Conservation (phyloP, 176 grass and related monocot species). For the Tuctoria greenei region DNA sequence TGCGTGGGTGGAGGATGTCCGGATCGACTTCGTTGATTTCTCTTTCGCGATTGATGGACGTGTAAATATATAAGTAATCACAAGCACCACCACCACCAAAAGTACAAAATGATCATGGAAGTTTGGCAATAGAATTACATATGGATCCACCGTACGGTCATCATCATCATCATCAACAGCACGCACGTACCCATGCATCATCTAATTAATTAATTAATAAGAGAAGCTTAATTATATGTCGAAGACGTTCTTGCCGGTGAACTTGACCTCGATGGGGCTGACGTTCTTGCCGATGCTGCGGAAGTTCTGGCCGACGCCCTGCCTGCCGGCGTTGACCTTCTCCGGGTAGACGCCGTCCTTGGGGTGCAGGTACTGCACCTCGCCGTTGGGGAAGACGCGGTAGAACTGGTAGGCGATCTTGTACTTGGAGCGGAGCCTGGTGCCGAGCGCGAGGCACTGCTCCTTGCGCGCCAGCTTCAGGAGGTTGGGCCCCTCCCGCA, state of each 20-base stretch:
- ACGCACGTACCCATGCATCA: background rate
- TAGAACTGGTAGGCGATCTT: conserved; percentile 99
- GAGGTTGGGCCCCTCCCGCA: conserved; percentile 91
- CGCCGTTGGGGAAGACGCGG: conserved; percentile 95
- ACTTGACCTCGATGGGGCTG: conserved; percentile 97
- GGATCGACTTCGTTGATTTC: too few relatives aligned
- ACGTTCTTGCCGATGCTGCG: conserved; percentile 91
- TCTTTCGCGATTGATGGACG: too few relatives aligned
- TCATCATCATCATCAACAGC: background rate
- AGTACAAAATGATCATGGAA: conserved; percentile 26
- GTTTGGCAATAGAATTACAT: conserved; percentile 41
- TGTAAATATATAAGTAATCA: conserved; percentile 26
- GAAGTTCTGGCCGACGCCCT: conserved; percentile 75
- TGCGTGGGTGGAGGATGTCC: too few relatives aligned
- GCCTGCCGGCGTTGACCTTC: conserved; percentile 88
- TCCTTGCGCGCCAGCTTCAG: conserved; percentile 95
- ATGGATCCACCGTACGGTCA: background rate
- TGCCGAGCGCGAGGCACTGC: conserved; percentile 93
- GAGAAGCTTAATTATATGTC: conserved; percentile 34
- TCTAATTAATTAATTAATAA: background rate
- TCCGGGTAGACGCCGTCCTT: conserved; percentile 99
- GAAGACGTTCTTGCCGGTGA: conserved; percentile 91
- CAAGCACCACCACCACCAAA: background rate
- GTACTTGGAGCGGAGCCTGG: conserved; percentile 82
- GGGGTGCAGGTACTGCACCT: conserved; percentile 99